Evolutionary conservation across 2,329 filamentous ascomycete genomes (phyloP).

Genomic region (Botrytis medusae): DNA sequence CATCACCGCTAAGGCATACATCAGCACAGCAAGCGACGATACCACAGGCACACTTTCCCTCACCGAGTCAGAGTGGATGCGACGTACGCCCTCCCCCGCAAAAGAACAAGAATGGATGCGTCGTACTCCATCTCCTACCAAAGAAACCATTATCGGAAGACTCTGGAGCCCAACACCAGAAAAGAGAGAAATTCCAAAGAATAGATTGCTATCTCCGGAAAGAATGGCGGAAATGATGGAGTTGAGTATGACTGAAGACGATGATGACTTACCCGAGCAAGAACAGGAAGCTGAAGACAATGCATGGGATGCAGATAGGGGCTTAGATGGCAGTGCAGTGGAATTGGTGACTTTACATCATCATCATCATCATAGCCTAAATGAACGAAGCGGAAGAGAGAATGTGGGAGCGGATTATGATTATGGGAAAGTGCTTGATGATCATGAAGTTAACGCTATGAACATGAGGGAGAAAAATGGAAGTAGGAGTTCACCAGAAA

Average conservation of each 20-base stretch:
- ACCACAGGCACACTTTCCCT: constrained; percentile 28
- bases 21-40: constrained; percentile 8
- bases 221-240: constrained; percentile 10
- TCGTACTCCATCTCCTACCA: constrained; percentile 30
- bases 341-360: neutral
- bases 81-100: constrained; percentile 29
- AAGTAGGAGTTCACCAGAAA: neutral
- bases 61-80: constrained; percentile 36
- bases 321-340: neutral
- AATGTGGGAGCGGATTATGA: neutral
- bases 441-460: constrained; percentile 15
- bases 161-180: constrained; percentile 20
- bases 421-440: neutral
- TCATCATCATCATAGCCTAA: no score
- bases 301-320: neutral
- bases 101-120: constrained; percentile 35
- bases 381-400: neutral
- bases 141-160: constrained; percentile 1
- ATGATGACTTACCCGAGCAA: neutral
- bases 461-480: neutral
- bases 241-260: constrained; percentile 1
- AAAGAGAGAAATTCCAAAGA: neutral
- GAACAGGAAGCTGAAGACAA: neutral
- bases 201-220: neutral
- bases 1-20: neutral